phyloP scores from a whole-genome alignment of 495 filamentous ascomycete species.

The Hypoxylon rickii region DNA sequence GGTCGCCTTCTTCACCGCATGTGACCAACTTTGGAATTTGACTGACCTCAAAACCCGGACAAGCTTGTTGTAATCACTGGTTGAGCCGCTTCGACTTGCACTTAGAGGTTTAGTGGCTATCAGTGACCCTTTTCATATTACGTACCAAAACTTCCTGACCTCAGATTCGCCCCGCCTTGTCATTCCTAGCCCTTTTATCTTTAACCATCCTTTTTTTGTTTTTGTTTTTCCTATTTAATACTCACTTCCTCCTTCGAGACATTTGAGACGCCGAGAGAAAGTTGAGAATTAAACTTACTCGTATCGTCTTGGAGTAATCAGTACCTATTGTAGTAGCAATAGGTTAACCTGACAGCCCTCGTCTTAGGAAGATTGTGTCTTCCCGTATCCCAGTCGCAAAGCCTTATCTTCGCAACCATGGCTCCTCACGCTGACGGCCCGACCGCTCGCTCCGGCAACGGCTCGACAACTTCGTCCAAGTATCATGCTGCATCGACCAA shows the following conservation, averaged over 20 bases:
- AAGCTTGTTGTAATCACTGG: constrained; percentile 37
- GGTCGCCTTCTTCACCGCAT: constrained; percentile 29
- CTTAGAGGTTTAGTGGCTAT: constrained; percentile 65
- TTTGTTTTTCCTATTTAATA: too few species aligned
- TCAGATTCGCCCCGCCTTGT: constrained; percentile 36
- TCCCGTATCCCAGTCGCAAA: not conserved
- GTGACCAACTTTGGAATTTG: constrained; percentile 24
- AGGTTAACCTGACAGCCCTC: constrained; percentile 14
- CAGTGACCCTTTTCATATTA: constrained; percentile 37
- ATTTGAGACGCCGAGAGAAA: too few species aligned
- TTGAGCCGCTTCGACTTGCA: constrained; percentile 62
- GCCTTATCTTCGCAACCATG: constrained; percentile 45
- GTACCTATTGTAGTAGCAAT: constrained; percentile 22
- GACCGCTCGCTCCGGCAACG: constrained; percentile 38
- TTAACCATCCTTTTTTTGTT: constrained; percentile 25
- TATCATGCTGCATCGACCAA: constrained; percentile 84
- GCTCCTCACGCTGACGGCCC: constrained; percentile 59
- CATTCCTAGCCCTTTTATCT: constrained; percentile 26
- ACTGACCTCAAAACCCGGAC: constrained; percentile 19
- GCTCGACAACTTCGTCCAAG: constrained; percentile 46
- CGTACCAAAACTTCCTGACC: constrained; percentile 32
- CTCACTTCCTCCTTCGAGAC: too few species aligned
- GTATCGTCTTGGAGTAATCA: too few species aligned
- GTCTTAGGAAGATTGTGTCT: too few species aligned
- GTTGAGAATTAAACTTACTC: not conserved